Evolutionary conservation across 2,329 filamentous ascomycete species (phyloP), one percentile per base, ranked within the genome.

Genomic region (Penicillium sp.): DNA sequence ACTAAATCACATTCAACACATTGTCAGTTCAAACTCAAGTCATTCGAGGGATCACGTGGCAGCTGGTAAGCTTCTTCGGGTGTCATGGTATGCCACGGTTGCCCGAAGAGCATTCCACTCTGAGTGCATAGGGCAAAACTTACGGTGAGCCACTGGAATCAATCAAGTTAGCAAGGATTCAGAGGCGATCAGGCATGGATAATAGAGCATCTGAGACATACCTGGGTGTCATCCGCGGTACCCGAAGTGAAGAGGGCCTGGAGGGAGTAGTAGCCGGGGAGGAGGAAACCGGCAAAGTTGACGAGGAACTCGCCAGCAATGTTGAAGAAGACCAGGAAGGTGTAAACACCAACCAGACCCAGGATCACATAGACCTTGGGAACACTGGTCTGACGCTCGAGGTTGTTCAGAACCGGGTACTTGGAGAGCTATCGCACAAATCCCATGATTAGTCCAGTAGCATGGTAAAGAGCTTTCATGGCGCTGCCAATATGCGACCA

Each of bases 251-350:
- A 85, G 56, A 85, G 69, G 32, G 82, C 82, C 56, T 79, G 72
- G 47, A 85, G 73, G 26, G 81, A 84, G 70, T 84, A 85, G 73
- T 84, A 85, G 55, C 77, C 80, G 40, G 82, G 82, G 53, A 85
- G 72, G 55, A 81, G 65, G 67, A 85, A 85, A 52, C 82, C 82
- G 52, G 81, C 80, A 61, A 82, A 76, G 72, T 85, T 85, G 65
- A 84, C 80, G 50, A 85, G 76, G 69, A 85, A 84, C 63, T 81
- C 78, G 68, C 82, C 82, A 53, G 78, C 82, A 57, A 85, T 84
- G 75, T 85, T 85, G 74, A 85, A 85, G 74, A 85, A 85, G 69
- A 85, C 76, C 47, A 84, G 73, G 77, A 84, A 84, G 73, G 83
- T 83, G 76, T 85, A 85, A 53, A 84, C 73, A 49, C 79, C 81